Base-by-base conservation (phyloP, 495 filamentous ascomycete species). In the Geoglossum glabrum region DNA sequence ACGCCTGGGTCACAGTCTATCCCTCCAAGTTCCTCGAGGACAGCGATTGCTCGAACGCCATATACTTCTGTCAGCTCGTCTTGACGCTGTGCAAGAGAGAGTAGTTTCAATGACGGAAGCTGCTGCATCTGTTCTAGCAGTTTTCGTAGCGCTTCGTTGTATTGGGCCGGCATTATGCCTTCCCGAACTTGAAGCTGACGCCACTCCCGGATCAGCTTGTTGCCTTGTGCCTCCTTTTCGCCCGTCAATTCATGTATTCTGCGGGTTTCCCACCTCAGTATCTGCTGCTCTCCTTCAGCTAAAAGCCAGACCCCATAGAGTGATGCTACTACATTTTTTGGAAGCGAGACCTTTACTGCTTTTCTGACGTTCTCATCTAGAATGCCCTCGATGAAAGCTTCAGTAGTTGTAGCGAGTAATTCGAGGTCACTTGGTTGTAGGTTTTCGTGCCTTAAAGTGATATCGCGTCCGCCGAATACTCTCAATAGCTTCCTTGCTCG, bases 271-370 rank as follows among this genome's bases (percentile, higher is more conserved):
- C 70, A 79, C 10, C 66, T 59, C 59, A 70, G 60, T 6, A 69
- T 66, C 31, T 76, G 61, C 7, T 62, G 60, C 59, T 79, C 76
- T 19, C 76, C 76, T 56, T 80, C 77, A 5, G 72, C 61, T 34
- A 78, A 72, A n/a, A 62, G 70, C 54, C 70, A 64, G 0, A 73
- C 66, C 0, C 75, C 73, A 23, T 63, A 58, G 0, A 80, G 73
- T 3, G 75, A 74, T 30, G 58, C 58, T 11, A 79, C 63, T 3
- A 72, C 76, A 43, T 63, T 62, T 54, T 71, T 73, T 1, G 56
- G 62, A 28, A 52, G 49, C 1, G 49, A 23, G 17, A 26, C 23
- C 25, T 31, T 27, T 11, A 52, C 28, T 21, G 25, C 49, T n/a
- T 31, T 59, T 46, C 64, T 69, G 45, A 80, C 59, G 10, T 56